These are phyloP conservation scores for Fusarium sp. DNA, from an alignment of 2,329 filamentous ascomycete species.

Conservation along the genomic window DNA sequence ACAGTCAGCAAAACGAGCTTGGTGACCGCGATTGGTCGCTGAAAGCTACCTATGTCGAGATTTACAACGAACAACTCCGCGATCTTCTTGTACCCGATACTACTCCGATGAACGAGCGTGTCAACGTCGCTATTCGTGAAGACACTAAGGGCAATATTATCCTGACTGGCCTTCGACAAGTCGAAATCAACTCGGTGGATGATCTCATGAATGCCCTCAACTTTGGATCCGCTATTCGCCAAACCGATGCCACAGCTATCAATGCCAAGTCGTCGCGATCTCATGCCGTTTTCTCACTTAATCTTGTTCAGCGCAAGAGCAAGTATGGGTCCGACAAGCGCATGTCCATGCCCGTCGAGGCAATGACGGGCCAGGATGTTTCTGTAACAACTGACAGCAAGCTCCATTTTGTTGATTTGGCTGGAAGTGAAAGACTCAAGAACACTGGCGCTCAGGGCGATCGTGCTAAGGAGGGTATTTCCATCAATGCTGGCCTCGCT, in stretches of 20 bases:
- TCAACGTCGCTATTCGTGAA: conserved; percentile 89
- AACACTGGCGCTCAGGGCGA: conserved; percentile 97
- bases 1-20: conserved; percentile 63
- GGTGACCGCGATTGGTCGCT: conserved; percentile 87
- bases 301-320: conserved; percentile 86
- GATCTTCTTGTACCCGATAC: conserved; percentile 88
- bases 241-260: conserved; percentile 96
- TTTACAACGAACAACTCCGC: conserved; percentile 96
- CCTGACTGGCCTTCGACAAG: conserved; percentile 87
- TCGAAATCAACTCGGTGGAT: conserved; percentile 90
- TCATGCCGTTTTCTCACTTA: conserved; percentile 96
- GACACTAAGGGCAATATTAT: conserved; percentile 95
- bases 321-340: conserved; percentile 79
- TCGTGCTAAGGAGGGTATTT: conserved; percentile 94
- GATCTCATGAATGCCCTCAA: conserved; percentile 91
- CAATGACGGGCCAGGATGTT: conserved; percentile 74
- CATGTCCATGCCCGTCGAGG: conserved; percentile 86
- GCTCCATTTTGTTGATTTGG: conserved; percentile 97
- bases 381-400: conserved; percentile 95
- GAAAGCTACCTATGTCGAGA: conserved; percentile 95
- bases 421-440: conserved; percentile 95
- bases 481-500: conserved; percentile 95
- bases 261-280: conserved; percentile 98
- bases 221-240: conserved; percentile 92
- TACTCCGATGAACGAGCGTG: conserved; percentile 76